Conservation (phyloP, 495 filamentous ascomycete genomes). For the Neurospora discreta region DNA sequence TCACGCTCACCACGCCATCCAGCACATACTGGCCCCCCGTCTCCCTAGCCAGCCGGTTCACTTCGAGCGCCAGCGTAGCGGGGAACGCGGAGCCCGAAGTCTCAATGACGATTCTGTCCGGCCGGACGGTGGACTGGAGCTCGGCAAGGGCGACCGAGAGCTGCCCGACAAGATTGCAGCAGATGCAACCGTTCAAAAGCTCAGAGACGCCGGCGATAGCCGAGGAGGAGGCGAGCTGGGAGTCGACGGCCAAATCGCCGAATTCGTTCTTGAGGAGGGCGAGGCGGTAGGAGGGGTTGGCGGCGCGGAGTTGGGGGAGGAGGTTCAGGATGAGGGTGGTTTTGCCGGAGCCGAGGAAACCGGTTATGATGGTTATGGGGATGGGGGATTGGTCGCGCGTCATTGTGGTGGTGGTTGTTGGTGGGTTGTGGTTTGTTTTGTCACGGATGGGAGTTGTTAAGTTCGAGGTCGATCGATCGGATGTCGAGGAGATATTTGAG, state of each 20-base stretch:
- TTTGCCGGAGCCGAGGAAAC: constrained; percentile 90
- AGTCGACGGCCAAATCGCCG: constrained; percentile 88
- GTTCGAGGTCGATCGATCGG: not conserved
- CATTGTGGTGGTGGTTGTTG: not conserved
- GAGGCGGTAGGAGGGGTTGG: constrained; percentile 59
- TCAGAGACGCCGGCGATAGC: constrained; percentile 86
- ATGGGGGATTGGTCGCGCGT: constrained; percentile 46
- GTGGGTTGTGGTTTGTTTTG: not conserved
- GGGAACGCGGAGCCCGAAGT: constrained; percentile 82
- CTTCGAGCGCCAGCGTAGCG: constrained; percentile 82
- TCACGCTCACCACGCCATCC: constrained; percentile 84
- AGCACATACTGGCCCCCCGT: constrained; percentile 56
- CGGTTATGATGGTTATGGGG: constrained; percentile 88
- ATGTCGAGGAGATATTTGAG: not conserved
- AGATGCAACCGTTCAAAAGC: constrained; percentile 92
- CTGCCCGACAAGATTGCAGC: constrained; percentile 94
- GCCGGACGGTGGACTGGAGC: constrained; percentile 45
- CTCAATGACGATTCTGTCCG: constrained; percentile 88
- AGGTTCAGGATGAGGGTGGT: constrained; percentile 87
- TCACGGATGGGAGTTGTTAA: too few relatives aligned
- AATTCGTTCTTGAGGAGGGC: constrained; percentile 98
- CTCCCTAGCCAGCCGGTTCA: constrained; percentile 64
- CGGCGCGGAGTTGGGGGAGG: constrained; percentile 65
- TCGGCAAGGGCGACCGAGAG: constrained; percentile 67
- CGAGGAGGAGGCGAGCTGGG: constrained; percentile 67